Evolutionary conservation across 768 basidiomycete genomes (phyloP), one percentile per base, ranked within the genome.

Genomic region (Filobasidium floriforme): DNA sequence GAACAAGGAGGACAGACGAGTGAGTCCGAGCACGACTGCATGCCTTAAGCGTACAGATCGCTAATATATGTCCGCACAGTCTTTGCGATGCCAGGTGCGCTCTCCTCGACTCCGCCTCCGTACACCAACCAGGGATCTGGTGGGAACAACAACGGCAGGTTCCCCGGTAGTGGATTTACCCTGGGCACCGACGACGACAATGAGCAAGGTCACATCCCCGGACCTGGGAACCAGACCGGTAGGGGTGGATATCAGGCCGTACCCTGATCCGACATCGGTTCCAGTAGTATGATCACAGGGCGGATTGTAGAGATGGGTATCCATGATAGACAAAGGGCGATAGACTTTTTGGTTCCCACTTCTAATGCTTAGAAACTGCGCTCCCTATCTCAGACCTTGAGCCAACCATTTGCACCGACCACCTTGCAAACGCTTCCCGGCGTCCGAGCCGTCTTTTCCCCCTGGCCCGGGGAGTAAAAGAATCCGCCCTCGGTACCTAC

Each of bases 401-500:
- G 2, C 54, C 54, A 57, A 2, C 54, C 54, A 19, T n/a, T 15
- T 26, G 54, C 54, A 15, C 54, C 54, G 24, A 57, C 22, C 15
- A 57, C 54, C 29, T 57, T 57, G 29, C 54, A 57, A 32, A 57
- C 54, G 54, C 54, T 57, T 22, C 54, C 54, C 15, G 12, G 12
- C n/a, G 54, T 24, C 26, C 54, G 54, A 19, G 12, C 26, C 54
- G 18, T 24, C 24, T 57, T 26, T 4, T 7, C 54, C 22, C 26
- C 22, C 54, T 26, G 12, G 29, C 24, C 54, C 2, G 54, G 54
- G 24, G 57, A 28, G 59, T 59, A 65, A 46, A 61, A 66, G 60
- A 66, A 66, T 2, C 65, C 65, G 28, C 65, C 65, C 51, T 66
- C 65, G 43, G 59, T 66, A 19, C 65, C 65, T 11, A 66, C 65